Evolutionary conservation across 768 basidiomycete genomes (phyloP), one percentile per base, ranked within the genome.

Genomic region (Kwoniella heveanensis): DNA sequence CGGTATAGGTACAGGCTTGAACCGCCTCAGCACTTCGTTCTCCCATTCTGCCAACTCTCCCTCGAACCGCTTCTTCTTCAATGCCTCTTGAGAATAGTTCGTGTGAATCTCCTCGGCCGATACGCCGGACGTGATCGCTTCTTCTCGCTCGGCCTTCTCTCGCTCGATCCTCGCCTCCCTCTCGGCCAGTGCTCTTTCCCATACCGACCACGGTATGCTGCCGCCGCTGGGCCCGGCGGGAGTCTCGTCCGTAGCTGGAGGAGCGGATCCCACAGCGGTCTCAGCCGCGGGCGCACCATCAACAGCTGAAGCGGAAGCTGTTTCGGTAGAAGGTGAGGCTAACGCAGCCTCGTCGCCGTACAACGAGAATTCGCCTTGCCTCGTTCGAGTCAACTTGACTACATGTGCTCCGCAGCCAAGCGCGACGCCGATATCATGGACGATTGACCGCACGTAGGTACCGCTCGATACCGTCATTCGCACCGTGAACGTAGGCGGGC

Each of bases 401-500:
- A 99, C 93, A 78, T 96, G 92, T 0, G 92, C 96, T 4, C 91
- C 91, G 25, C 90, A 91, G 1, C 88, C 91, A 21, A 99, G 77
- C 1, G 87, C 85, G 66, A 86, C 87, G 17, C 89, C 92, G 8
- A 99, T 84, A 78, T 99, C 96, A 77, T 98, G 92, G 47, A 94
- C 89, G 68, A 99, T 89, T 0, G 90, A 93, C 54, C 96, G 88
- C 57, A 99, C 94, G 73, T 99, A 99, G 15, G 96, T 98, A 44
- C 96, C 96, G 26, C 91, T 90, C 9, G 93, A 94, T 6, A 98
- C 96, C 66, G 84, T 89, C 93, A 99, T 95, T 59, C 85, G 86
- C 66, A 99, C 83, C 9, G 88, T 88, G 79, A 98, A 96, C 22
- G 88, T 88, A 0, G 88, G 85, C 1, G 94, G 90, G 26, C 69